These are phyloP conservation scores for Fistulinella prunicolor DNA, from an alignment of 768 basidiomycete species.

Conservation along the genomic window DNA sequence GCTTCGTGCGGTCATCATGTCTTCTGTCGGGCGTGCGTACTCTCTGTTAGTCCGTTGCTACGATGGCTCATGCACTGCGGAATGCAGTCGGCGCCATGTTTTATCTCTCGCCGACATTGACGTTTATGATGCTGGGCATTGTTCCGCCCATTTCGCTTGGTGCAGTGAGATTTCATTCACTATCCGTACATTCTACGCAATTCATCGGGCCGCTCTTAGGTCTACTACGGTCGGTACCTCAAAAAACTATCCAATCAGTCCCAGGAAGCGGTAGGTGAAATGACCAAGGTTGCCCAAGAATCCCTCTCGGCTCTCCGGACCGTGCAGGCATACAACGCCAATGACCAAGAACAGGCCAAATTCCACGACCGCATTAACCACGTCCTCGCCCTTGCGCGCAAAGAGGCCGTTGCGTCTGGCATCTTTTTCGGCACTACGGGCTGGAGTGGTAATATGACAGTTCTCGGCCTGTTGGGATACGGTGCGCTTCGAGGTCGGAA, in stretches of 20 bases:
- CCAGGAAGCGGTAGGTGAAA: constrained; percentile 93
- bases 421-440: constrained; percentile 92
- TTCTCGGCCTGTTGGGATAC: constrained; percentile 87
- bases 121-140: constrained; percentile 87
- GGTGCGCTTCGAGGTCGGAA: constrained; percentile 45
- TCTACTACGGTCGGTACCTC: constrained; percentile 94
- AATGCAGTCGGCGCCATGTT: constrained; percentile 88
- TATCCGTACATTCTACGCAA: constrained; percentile 1
- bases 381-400: constrained; percentile 74
- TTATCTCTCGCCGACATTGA: constrained; percentile 85
- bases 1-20: constrained; percentile 83
- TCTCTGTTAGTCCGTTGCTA: neutral
- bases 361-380: constrained; percentile 64
- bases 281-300: constrained; percentile 90
- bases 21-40: constrained; percentile 83
- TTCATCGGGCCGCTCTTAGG: constrained; percentile 42
- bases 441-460: constrained; percentile 90
- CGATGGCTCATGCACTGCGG: neutral
- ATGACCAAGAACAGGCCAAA: constrained; percentile 68
- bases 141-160: constrained; percentile 87
- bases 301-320: constrained; percentile 84
- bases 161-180: constrained; percentile 52
- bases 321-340: constrained; percentile 88
- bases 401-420: constrained; percentile 86
- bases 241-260: constrained; percentile 88